Conservation (phyloP, 352 stramenopile species). For the Phytophthora kernoviae region DNA sequence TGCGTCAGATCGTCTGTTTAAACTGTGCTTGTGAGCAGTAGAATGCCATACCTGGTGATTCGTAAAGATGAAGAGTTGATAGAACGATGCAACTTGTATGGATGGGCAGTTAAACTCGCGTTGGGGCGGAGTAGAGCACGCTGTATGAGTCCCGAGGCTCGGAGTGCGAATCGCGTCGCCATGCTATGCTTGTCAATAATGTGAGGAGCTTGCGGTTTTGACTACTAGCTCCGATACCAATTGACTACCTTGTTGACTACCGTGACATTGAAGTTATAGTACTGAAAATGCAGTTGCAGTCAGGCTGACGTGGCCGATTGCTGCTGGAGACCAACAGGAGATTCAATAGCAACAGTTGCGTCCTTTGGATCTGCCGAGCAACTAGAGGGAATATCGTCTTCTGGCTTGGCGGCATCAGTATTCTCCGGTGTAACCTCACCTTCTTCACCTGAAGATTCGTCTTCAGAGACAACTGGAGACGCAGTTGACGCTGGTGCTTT, state of each 20-base stretch:
- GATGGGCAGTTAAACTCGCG: neutral
- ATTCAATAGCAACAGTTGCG: slow-evolving; percentile 11
- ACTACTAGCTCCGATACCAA: too few species aligned
- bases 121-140: neutral
- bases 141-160: neutral
- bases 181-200: neutral
- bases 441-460: slow-evolving; percentile 18
- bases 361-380: slow-evolving; percentile 15
- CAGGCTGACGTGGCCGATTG: slow-evolving; percentile 30
- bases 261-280: slow-evolving; percentile 23
- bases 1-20: neutral
- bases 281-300: slow-evolving; percentile 26
- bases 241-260: too few species aligned
- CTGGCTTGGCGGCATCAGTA: neutral
- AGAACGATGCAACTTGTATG: neutral
- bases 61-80: neutral
- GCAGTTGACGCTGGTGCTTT: slow-evolving; percentile 2
- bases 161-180: neutral
- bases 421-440: slow-evolving; percentile 1
- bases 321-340: slow-evolving; percentile 16
- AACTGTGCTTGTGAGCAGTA: neutral
- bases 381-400: slow-evolving; percentile 8
- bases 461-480: slow-evolving; percentile 30
- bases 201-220: neutral
- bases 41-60: neutral